Conservation (phyloP, 2,329 filamentous ascomycete genomes). For the Moelleriella libera region DNA sequence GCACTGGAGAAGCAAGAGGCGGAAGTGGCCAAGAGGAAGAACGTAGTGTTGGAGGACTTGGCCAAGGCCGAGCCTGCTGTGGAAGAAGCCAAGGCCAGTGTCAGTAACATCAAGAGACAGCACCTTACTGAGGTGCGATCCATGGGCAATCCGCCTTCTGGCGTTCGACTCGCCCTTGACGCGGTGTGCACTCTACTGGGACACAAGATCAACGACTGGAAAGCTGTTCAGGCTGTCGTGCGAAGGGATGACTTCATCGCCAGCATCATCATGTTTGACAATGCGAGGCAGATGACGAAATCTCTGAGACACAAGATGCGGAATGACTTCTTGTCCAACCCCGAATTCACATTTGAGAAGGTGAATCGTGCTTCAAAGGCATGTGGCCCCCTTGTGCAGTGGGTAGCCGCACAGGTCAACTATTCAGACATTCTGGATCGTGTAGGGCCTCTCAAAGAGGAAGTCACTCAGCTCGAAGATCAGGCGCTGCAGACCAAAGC, state of each 20-base stretch:
- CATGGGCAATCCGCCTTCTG: slow-evolving; percentile 83
- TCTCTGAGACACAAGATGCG: slow-evolving; percentile 75
- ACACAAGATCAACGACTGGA: slow-evolving; percentile 84
- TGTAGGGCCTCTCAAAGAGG: slow-evolving; percentile 81
- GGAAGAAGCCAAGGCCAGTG: slow-evolving; percentile 82
- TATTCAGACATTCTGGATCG: slow-evolving; percentile 96
- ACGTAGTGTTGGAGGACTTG: slow-evolving; percentile 77
- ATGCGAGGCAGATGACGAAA: slow-evolving; percentile 87
- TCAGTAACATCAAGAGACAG: slow-evolving; percentile 96
- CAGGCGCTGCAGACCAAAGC: slow-evolving; percentile 86
- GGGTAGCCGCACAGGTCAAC: slow-evolving; percentile 91
- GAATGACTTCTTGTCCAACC: slow-evolving; percentile 79
- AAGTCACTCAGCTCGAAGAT: slow-evolving; percentile 77
- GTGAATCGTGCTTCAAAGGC: slow-evolving; percentile 95
- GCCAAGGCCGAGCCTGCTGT: slow-evolving; percentile 89
- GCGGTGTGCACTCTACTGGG: slow-evolving; percentile 93
- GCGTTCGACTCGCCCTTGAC: slow-evolving; percentile 84
- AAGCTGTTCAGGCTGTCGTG: slow-evolving; percentile 75
- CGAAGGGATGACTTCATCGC: slow-evolving; percentile 93
- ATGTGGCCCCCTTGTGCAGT: slow-evolving; percentile 91
- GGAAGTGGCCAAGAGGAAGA: slow-evolving; percentile 68
- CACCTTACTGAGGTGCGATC: slow-evolving; percentile 95
- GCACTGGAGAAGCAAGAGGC: slow-evolving; percentile 80
- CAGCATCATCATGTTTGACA: slow-evolving; percentile 95
- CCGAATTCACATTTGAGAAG: slow-evolving; percentile 91